Evolutionary conservation across 176 grass and related monocot genomes (phyloP).

Genomic region (Musa schizocarpa): DNA sequence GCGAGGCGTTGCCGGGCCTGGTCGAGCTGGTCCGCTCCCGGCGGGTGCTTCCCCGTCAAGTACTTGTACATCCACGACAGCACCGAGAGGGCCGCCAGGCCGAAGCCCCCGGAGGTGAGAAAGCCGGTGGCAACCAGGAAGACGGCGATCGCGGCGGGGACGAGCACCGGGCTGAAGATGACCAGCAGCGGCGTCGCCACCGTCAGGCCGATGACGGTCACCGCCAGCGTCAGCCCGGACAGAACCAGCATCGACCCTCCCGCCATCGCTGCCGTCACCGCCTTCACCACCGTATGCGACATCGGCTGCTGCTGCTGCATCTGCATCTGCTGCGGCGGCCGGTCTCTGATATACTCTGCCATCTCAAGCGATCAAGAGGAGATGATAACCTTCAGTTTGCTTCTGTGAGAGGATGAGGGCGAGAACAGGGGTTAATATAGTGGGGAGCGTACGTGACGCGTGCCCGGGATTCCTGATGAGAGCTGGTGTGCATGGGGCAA

Average conservation of each 20-base stretch:
- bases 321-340: not conserved
- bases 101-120: not conserved
- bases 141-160: not conserved
- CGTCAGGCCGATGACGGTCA: not conserved
- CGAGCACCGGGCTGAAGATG: conserved; percentile 5
- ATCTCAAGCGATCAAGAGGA: not conserved
- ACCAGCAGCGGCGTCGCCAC: conserved; percentile 7
- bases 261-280: not conserved
- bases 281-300: conserved; percentile 3
- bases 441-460: too few species aligned
- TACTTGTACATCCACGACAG: conserved; percentile 11
- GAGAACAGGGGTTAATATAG: too few species aligned
- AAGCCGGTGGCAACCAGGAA: not conserved
- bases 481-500: too few species aligned
- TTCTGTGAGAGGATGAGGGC: too few species aligned
- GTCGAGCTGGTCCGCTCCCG: not conserved
- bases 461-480: too few species aligned
- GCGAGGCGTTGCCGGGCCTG: not conserved
- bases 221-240: not conserved
- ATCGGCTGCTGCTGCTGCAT: not conserved
- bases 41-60: conserved; percentile 4
- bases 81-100: not conserved
- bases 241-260: conserved; percentile 9
- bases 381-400: too few species aligned
- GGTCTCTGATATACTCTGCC: not conserved